Evolutionary conservation across 306 rosid species (phyloP).

Genomic region (Ceratonia siliqua): DNA sequence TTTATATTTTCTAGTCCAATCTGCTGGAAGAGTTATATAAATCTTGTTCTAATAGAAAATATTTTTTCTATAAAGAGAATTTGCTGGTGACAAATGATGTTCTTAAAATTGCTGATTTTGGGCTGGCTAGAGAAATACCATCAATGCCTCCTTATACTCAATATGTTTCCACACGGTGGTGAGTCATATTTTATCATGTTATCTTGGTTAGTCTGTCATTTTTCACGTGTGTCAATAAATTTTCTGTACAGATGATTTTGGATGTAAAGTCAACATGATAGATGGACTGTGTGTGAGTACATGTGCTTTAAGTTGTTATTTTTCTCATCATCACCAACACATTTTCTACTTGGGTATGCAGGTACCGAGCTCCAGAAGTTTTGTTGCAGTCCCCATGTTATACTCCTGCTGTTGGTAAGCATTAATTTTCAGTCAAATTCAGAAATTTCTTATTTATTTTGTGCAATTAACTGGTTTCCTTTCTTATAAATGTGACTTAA

Average conservation of each 20-base stretch:
- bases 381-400: constrained; percentile 68
- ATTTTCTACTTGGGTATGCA: constrained; percentile 37
- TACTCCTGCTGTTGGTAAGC: constrained; percentile 86
- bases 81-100: constrained; percentile 76
- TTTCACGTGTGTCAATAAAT: neutral
- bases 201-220: constrained; percentile 12
- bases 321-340: constrained; percentile 7
- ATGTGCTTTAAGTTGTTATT: neutral
- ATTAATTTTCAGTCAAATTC: constrained; percentile 14
- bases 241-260: neutral
- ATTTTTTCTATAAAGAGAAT: constrained; percentile 56
- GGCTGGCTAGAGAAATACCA: constrained; percentile 85
- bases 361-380: constrained; percentile 96
- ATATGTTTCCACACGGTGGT: constrained; percentile 95
- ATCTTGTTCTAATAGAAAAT: constrained; percentile 10
- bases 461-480: neutral
- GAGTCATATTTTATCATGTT: constrained; percentile 43
- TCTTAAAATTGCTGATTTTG: constrained; percentile 87
- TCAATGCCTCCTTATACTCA: constrained; percentile 90
- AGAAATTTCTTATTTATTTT: constrained; percentile 3
- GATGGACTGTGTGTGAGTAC: neutral
- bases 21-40: constrained; percentile 16
- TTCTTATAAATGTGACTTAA: neutral
- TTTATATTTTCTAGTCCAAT: constrained; percentile 4
- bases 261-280: constrained; percentile 9